Conservation (phyloP, 2,329 filamentous ascomycete species). For the Diplocarpon rosae region DNA sequence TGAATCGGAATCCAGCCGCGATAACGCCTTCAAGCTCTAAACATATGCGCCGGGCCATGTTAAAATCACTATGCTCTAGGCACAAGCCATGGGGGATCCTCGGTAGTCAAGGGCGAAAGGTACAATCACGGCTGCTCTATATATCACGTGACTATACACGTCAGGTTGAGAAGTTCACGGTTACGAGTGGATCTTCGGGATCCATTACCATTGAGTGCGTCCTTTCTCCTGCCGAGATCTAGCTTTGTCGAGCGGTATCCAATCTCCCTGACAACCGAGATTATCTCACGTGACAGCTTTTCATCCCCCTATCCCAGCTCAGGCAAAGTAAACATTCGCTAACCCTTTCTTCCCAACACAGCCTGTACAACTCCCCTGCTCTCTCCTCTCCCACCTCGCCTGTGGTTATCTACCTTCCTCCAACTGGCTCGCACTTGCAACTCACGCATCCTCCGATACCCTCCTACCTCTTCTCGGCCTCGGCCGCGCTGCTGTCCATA, state of each 20-base stretch:
- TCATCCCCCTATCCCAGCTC: not conserved
- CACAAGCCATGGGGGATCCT: no score
- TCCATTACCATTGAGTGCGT: conserved; percentile 23
- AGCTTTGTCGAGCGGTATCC: not conserved
- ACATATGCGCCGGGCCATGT: no score
- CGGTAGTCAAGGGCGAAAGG: no score
- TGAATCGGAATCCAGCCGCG: no score
- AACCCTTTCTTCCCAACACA: conserved; percentile 3
- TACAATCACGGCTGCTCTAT: not conserved
- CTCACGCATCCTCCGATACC: conserved; percentile 30
- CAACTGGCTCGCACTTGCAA: conserved; percentile 30
- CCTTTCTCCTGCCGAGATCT: not conserved
- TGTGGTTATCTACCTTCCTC: conserved; percentile 44
- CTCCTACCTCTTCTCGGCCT: conserved; percentile 35
- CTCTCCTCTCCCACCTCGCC: conserved; percentile 29
- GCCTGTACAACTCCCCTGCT: conserved; percentile 23
- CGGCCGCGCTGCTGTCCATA: conserved; percentile 41
- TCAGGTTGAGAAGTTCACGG: conserved; percentile 10
- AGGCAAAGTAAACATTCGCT: not conserved
- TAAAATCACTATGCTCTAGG: no score
- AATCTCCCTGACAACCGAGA: not conserved
- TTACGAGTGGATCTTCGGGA: conserved; percentile 22
- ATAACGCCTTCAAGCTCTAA: no score
- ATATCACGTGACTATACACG: conserved; percentile 1
- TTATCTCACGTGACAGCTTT: not conserved